Conservation (phyloP, 371 early-diverging fungal genomes). For the Lichtheimia ornata region DNA sequence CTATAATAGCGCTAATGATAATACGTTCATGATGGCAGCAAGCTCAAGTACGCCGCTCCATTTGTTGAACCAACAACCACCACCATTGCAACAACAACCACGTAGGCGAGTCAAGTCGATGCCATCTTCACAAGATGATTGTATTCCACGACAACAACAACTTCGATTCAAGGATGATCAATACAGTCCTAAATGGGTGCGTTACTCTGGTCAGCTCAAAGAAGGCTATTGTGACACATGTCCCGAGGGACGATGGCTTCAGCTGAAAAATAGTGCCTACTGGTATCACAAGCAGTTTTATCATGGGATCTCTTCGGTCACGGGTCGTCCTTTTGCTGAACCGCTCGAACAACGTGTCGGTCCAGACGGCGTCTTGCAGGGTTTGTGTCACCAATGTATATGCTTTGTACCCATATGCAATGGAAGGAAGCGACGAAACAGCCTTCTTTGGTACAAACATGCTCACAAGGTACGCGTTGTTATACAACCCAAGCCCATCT, state of each 20-base stretch:
- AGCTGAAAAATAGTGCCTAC: constrained; percentile 90
- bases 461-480: constrained; percentile 63
- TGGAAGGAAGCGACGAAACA: constrained; percentile 63
- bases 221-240: constrained; percentile 91
- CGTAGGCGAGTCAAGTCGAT: background rate
- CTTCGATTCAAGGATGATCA: constrained; percentile 73
- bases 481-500: background rate
- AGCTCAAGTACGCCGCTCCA: background rate
- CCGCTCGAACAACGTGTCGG: constrained; percentile 64
- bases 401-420: constrained; percentile 76
- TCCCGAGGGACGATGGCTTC: constrained; percentile 78
- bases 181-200: constrained; percentile 89
- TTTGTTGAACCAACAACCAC: background rate
- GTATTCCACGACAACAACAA: constrained; percentile 61
- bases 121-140: background rate
- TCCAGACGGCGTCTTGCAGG: constrained; percentile 63
- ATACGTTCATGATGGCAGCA: background rate
- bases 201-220: constrained; percentile 74
- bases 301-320: constrained; percentile 81
- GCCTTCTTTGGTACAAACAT: constrained; percentile 83
- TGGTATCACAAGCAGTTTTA: constrained; percentile 91
- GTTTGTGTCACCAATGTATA: constrained; percentile 79
- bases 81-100: background rate
- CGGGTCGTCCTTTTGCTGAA: constrained; percentile 70
- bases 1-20: background rate